Percentiles rank a stretch among this genome's conserved stretches.
Evolutionary conservation across 495 filamentous ascomycete genomes (phyloP).

Genomic region (Penicillium bialowiezense): DNA sequence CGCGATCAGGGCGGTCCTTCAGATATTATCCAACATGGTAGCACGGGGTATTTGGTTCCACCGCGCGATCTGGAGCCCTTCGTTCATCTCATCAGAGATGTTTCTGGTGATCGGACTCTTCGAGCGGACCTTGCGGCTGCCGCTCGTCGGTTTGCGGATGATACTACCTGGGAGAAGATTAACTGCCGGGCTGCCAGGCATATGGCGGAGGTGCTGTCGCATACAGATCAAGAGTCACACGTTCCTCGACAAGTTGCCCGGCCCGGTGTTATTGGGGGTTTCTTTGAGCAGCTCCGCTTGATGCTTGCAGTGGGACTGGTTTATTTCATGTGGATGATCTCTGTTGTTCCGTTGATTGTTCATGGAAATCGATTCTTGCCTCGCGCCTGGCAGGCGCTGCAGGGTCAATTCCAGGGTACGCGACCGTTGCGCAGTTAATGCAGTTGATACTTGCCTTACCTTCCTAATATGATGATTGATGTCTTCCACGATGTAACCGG

Average conservation of each 20-base stretch:
- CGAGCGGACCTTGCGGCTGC: slow-evolving; percentile 36
- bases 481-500: not conserved
- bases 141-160: slow-evolving; percentile 49
- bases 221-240: slow-evolving; percentile 24
- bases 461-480: not conserved
- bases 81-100: slow-evolving; percentile 38
- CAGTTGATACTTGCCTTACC: not conserved
- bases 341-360: slow-evolving; percentile 35
- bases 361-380: slow-evolving; percentile 32
- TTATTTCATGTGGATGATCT: slow-evolving; percentile 34
- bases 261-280: slow-evolving; percentile 12
- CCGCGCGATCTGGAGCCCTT: slow-evolving; percentile 54
- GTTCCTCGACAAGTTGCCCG: not conserved
- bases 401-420: slow-evolving; percentile 15
- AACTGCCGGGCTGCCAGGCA: slow-evolving; percentile 58
- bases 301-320: slow-evolving; percentile 27
- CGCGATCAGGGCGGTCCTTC: slow-evolving; percentile 62
- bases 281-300: slow-evolving; percentile 24
- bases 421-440: slow-evolving; percentile 7
- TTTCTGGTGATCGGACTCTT: slow-evolving; percentile 35
- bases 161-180: slow-evolving; percentile 64
- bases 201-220: slow-evolving; percentile 49
- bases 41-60: slow-evolving; percentile 55
- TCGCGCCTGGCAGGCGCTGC: slow-evolving; percentile 19
- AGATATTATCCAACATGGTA: slow-evolving; percentile 54